A percentile compares a stretch with the other conserved stretches of the same genome.
Evolutionary conservation across 768 basidiomycete species (phyloP).

Genomic region (Boletus pseudo-olivaceus): DNA sequence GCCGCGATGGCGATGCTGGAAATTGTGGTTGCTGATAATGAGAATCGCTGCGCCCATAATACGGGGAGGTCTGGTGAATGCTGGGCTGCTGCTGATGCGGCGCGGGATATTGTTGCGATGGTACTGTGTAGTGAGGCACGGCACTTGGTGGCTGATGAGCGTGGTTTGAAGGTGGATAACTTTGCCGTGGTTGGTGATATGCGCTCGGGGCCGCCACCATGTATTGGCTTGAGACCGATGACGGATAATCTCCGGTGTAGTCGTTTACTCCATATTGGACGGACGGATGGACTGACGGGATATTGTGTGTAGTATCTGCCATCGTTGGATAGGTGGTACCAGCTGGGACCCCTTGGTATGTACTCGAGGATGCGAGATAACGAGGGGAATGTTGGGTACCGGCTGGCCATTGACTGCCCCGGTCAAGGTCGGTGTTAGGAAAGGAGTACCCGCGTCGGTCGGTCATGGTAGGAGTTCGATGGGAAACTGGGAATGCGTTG

Average conservation of each 20-base stretch:
- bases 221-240: conserved; percentile 23
- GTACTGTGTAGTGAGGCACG: conserved; percentile 31
- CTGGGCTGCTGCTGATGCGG: conserved; percentile 20
- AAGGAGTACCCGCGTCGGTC: conserved; percentile 32
- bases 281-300: conserved; percentile 19
- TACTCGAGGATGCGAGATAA: conserved; percentile 20
- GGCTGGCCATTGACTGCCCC: conserved; percentile 24
- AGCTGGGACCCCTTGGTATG: conserved; percentile 18
- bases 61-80: conserved; percentile 29
- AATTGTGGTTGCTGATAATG: conserved; percentile 39
- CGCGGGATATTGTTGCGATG: conserved; percentile 29
- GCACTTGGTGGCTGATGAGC: conserved; percentile 33
- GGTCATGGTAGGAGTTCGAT: conserved; percentile 18
- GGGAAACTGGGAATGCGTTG: conserved; percentile 2
- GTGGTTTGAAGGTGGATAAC: conserved; percentile 25
- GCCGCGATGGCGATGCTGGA: conserved; percentile 56
- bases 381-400: conserved; percentile 21
- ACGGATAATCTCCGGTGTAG: conserved; percentile 18
- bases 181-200: conserved; percentile 26
- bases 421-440: conserved; percentile 13
- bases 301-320: conserved; percentile 13
- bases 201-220: conserved; percentile 5
- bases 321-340: conserved; percentile 18
- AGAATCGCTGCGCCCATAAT: conserved; percentile 33
- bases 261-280: conserved; percentile 22